A percentile compares a stretch with the other conserved stretches of the same genome.
Evolutionary conservation across 305 asterid genomes (phyloP).

Genomic region (Withania somnifera): DNA sequence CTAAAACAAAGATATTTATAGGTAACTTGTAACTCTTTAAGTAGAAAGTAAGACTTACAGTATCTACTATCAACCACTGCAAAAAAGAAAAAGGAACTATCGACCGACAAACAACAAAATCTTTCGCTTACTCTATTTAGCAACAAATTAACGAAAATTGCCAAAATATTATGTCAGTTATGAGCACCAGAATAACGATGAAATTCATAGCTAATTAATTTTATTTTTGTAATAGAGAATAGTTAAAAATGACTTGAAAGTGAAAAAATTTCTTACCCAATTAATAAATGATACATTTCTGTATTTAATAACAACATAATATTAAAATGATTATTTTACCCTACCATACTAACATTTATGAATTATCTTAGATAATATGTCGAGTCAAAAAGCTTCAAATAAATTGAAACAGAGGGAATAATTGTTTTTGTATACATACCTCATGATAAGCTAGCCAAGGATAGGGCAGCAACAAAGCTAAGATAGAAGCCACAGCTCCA

Average conservation of each 20-base stretch:
- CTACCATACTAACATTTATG: too few relatives aligned
- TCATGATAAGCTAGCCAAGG: conserved; percentile 42
- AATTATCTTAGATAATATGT: too few relatives aligned
- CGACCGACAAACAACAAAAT: not conserved
- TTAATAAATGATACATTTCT: too few relatives aligned
- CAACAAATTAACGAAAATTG: not conserved
- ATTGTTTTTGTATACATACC: conserved; percentile 29
- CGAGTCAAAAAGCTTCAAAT: too few relatives aligned
- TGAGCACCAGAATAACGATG: not conserved
- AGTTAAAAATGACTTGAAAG: not conserved
- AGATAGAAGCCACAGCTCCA: conserved; percentile 46
- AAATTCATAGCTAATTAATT: not conserved
- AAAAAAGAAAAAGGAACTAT: not conserved
- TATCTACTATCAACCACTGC: not conserved
- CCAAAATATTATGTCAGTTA: not conserved
- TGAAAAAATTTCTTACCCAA: too few relatives aligned
- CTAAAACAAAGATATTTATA: not conserved
- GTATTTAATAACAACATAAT: too few relatives aligned
- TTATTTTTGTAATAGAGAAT: not conserved
- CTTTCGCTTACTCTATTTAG: not conserved
- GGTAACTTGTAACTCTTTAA: too few relatives aligned
- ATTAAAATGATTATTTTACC: too few relatives aligned
- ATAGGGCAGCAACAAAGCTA: conserved; percentile 53
- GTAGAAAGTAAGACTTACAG: too few relatives aligned
- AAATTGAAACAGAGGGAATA: too few relatives aligned